These are phyloP conservation scores for Boechera divaricarpa DNA, from an alignment of 345 rosid genomes.

Conservation along the genomic window DNA sequence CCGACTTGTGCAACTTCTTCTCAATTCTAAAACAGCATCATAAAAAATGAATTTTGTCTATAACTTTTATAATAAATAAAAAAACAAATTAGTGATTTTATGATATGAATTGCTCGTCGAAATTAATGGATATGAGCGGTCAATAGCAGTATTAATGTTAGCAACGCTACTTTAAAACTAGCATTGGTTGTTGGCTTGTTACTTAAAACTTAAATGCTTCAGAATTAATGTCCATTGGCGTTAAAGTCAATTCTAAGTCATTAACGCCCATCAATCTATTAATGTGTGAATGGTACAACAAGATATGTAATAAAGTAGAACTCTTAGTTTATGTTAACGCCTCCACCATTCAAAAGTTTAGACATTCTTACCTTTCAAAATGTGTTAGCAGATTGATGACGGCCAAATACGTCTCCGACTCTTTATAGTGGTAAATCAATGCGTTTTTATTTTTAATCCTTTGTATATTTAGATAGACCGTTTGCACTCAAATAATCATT, in stretches of 20 bases:
- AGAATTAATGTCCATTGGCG: conserved; percentile 6
- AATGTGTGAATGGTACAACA: background rate
- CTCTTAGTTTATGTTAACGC: background rate
- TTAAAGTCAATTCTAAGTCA: conserved; percentile 2
- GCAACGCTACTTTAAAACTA: conserved; percentile 21
- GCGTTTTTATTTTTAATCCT: background rate
- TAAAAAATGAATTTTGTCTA: background rate
- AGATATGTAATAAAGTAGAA: background rate
- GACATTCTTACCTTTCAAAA: background rate
- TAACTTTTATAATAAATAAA: background rate
- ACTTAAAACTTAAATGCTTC: background rate
- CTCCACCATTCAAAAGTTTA: background rate
- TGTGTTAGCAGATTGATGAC: background rate
- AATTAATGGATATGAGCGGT: background rate
- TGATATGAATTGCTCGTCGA: background rate
- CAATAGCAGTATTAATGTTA: background rate
- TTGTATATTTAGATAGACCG: background rate
- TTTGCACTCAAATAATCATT: background rate
- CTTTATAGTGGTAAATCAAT: background rate
- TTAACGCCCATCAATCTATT: background rate
- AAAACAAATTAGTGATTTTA: background rate
- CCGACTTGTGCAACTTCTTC: conserved; percentile 16
- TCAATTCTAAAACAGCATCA: background rate
- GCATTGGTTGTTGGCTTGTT: background rate
- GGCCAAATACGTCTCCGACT: background rate